phyloP scores from a whole-genome alignment of 192 early-diverging fungal genomes.

The Paraglomus brasilianum region DNA sequence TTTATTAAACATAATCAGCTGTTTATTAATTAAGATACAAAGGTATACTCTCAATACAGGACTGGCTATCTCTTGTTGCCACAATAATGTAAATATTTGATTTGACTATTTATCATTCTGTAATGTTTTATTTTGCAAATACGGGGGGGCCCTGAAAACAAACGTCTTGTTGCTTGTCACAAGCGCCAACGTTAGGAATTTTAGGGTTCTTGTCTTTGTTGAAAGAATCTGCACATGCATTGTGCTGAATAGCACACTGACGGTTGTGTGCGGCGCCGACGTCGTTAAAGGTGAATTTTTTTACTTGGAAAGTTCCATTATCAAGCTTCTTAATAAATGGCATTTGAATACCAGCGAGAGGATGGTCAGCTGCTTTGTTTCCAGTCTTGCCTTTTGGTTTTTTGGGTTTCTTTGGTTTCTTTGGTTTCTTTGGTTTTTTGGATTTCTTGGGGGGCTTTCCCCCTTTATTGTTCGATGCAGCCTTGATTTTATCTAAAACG shows the following conservation, averaged over 20 bases:
- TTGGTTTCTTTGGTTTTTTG: no score
- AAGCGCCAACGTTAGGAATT: not conserved
- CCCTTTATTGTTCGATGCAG: no score
- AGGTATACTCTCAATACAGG: no score
- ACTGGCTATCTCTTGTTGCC: no score
- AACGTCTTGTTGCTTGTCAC: not conserved
- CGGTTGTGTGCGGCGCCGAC: not conserved
- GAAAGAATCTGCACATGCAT: not conserved
- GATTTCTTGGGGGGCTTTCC: no score
- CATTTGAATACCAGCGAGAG: constrained; percentile 8
- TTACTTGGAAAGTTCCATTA: not conserved
- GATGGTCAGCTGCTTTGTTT: not conserved
- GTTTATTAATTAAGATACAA: no score
- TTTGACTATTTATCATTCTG: no score
- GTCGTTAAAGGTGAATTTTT: not conserved
- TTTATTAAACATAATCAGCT: no score
- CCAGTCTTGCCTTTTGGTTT: not conserved
- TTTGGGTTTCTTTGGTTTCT: no score
- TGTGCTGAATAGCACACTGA: constrained; percentile 22
- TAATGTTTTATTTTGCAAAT: not conserved
- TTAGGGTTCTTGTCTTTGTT: not conserved
- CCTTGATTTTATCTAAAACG: no score
- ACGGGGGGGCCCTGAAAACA: not conserved
- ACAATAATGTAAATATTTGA: no score
- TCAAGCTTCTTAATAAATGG: not conserved